Evolutionary conservation across 164 flowering plant species (phyloP).

Genomic region (Platanus orientalis): DNA sequence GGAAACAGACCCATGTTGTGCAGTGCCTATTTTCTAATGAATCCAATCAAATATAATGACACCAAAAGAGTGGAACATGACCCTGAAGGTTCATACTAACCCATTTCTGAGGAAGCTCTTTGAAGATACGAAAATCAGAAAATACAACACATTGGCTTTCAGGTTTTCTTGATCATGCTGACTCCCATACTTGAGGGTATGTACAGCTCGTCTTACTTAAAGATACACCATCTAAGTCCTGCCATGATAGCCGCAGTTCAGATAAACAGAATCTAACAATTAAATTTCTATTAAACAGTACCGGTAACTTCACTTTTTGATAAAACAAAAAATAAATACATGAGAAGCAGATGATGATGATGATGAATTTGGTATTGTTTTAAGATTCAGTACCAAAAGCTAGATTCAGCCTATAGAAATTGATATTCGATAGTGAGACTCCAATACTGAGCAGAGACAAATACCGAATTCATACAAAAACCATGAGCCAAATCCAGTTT

Average conservation of each 20-base stretch:
- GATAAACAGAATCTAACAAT: neutral
- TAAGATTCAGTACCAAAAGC: neutral
- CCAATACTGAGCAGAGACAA: too few species aligned
- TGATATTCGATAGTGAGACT: too few species aligned
- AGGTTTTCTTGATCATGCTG: constrained; percentile 18
- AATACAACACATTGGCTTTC: constrained; percentile 1
- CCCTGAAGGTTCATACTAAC: constrained; percentile 18
- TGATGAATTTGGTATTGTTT: too few species aligned
- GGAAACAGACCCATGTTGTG: constrained; percentile 30
- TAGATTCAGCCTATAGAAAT: neutral
- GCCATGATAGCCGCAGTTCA: constrained; percentile 16
- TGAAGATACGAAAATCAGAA: constrained; percentile 8
- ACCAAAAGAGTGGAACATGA: neutral
- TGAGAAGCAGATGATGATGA: too few species aligned
- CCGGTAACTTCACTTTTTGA: neutral
- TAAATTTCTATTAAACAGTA: neutral
- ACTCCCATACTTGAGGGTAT: neutral
- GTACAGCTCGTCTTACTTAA: neutral
- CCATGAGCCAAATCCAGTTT: neutral
- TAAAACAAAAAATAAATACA: neutral
- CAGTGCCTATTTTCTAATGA: neutral
- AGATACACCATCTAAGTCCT: constrained; percentile 24
- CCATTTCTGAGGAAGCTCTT: constrained; percentile 25
- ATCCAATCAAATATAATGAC: neutral
- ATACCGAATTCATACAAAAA: neutral